Evolutionary conservation across 2,329 filamentous ascomycete species (phyloP).

Genomic region (Remersonia thermophila): DNA sequence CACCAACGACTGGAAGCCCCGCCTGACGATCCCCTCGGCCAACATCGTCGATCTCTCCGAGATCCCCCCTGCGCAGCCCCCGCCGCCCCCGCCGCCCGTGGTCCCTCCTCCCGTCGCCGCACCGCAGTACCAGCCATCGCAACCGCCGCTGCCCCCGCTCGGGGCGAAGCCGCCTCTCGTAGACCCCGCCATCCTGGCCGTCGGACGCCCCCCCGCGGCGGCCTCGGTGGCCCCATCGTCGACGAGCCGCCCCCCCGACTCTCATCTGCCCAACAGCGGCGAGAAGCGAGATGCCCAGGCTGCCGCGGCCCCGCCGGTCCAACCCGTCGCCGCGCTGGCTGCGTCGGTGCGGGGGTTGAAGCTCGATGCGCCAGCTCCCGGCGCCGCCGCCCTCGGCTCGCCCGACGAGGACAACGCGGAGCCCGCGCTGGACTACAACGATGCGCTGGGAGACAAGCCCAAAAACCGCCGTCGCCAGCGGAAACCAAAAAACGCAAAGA

Average conservation of each 20-base stretch:
- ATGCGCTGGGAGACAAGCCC: constrained; percentile 19
- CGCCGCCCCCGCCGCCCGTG: constrained; percentile 8
- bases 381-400: constrained; percentile 6
- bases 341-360: constrained; percentile 17
- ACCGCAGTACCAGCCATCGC: not conserved
- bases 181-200: constrained; percentile 75
- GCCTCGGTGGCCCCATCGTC: constrained; percentile 5
- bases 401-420: constrained; percentile 13
- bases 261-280: constrained; percentile 18
- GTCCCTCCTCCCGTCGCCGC: constrained; percentile 1
- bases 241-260: constrained; percentile 11
- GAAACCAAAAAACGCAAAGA: constrained; percentile 22
- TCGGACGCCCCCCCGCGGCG: constrained; percentile 33
- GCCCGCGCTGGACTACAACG: constrained; percentile 13
- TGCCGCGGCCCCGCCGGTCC: constrained; percentile 8
- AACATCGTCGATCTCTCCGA: constrained; percentile 36
- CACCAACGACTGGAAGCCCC: constrained; percentile 27
- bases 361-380: constrained; percentile 8
- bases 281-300: constrained; percentile 23
- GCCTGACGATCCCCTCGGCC: constrained; percentile 33
- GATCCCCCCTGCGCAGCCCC: constrained; percentile 14
- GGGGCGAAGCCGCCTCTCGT: constrained; percentile 40
- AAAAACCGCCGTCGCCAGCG: constrained; percentile 18
- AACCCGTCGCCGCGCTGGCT: constrained; percentile 13
- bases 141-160: constrained; percentile 4